These are phyloP conservation scores for Penicillium palitans DNA, from an alignment of 2,329 filamentous ascomycete species.

Conservation along the genomic window DNA sequence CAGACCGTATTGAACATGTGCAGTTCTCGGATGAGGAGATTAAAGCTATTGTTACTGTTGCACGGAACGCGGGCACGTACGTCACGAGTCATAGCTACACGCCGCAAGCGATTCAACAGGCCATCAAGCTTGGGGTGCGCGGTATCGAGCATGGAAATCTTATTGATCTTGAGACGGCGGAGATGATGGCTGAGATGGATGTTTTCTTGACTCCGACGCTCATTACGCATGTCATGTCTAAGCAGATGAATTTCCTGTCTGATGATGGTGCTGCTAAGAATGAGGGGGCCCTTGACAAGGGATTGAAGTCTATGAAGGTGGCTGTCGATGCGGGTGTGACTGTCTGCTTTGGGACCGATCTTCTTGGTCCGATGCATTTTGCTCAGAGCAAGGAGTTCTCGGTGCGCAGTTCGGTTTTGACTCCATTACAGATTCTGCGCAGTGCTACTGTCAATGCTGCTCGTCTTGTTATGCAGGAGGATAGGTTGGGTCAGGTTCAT, in stretches of 20 bases:
- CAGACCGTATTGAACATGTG: slow-evolving; percentile 54
- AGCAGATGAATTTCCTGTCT: slow-evolving; percentile 35
- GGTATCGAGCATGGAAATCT: slow-evolving; percentile 58
- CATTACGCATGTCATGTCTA: slow-evolving; percentile 53
- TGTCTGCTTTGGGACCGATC: slow-evolving; percentile 58
- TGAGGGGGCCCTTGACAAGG: slow-evolving; percentile 49
- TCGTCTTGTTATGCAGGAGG: slow-evolving; percentile 49
- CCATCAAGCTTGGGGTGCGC: slow-evolving; percentile 55
- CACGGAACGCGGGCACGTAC: slow-evolving; percentile 52
- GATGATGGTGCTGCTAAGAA: slow-evolving; percentile 52
- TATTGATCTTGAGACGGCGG: slow-evolving; percentile 47
- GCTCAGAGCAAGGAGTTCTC: slow-evolving; percentile 55
- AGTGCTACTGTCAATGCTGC: slow-evolving; percentile 57
- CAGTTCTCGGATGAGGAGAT: slow-evolving; percentile 62
- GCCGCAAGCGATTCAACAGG: slow-evolving; percentile 54
- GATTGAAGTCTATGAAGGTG: slow-evolving; percentile 50
- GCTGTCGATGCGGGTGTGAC: slow-evolving; percentile 55
- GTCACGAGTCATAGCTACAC: slow-evolving; percentile 63
- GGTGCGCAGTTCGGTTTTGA: slow-evolving; percentile 47
- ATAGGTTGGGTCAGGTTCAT: slow-evolving; percentile 53
- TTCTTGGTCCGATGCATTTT: slow-evolving; percentile 52
- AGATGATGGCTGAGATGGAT: slow-evolving; percentile 52
- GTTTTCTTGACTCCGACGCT: slow-evolving; percentile 58
- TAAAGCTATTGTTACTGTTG: slow-evolving; percentile 54
- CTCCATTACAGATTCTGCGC: slow-evolving; percentile 48